Conservation (phyloP, 2,329 filamentous ascomycete genomes). For the Byssochlamys sp. region DNA sequence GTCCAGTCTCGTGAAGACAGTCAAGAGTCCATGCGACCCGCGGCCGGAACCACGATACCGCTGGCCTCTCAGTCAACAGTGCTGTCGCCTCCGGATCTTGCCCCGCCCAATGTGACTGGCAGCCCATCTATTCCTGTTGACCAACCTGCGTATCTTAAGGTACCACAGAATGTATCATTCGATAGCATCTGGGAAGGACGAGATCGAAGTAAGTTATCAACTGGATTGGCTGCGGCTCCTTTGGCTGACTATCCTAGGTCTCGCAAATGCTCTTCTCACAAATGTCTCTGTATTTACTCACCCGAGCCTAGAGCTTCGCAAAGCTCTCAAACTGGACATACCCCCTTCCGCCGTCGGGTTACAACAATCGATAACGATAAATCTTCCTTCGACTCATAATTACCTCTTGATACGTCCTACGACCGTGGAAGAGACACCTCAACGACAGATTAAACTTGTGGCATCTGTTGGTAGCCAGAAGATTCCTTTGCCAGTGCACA, state of each 20-base stretch:
- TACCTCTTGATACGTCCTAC: constrained; percentile 62
- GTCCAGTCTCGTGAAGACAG: constrained; percentile 17
- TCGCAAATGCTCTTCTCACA: constrained; percentile 56
- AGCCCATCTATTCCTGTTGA: constrained; percentile 22
- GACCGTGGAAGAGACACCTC: constrained; percentile 53
- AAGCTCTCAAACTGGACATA: constrained; percentile 55
- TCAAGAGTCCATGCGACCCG: constrained; percentile 2
- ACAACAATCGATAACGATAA: constrained; percentile 64
- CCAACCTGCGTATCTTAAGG: constrained; percentile 10
- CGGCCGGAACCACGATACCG: neutral
- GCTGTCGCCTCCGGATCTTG: constrained; percentile 27
- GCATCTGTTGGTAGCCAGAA: constrained; percentile 58
- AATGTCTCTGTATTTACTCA: constrained; percentile 60
- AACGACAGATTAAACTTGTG: constrained; percentile 67
- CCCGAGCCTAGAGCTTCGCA: constrained; percentile 52
- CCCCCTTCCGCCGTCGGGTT: constrained; percentile 56
- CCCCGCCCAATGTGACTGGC: constrained; percentile 28
- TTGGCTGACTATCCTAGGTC: constrained; percentile 27
- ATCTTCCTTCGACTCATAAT: constrained; percentile 57
- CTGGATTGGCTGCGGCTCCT: neutral
- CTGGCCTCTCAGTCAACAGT: constrained; percentile 21
- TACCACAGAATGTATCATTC: constrained; percentile 12
- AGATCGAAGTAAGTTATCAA: constrained; percentile 38
- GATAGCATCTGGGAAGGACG: constrained; percentile 35
- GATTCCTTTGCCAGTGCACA: constrained; percentile 49